phyloP scores from a whole-genome alignment of 495 filamentous ascomycete genomes.

The Aspergillus sclerotiicarbonarius region DNA sequence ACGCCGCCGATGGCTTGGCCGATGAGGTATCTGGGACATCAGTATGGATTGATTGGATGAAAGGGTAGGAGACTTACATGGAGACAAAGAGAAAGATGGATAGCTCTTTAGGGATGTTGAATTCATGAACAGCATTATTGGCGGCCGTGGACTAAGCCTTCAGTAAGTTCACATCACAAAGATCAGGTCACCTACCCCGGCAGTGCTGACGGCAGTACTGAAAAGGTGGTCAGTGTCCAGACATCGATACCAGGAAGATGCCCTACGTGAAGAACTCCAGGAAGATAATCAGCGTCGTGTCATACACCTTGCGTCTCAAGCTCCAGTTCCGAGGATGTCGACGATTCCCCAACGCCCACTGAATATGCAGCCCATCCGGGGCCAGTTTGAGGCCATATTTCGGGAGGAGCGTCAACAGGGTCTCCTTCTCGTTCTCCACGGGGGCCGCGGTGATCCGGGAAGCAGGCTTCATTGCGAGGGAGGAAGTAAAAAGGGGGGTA shows the following conservation, averaged over 20 bases:
- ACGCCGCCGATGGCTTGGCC: conserved; percentile 51
- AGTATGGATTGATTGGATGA: neutral
- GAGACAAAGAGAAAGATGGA: conserved; percentile 42
- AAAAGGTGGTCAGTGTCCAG: neutral
- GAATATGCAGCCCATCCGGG: conserved; percentile 35
- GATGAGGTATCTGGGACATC: conserved; percentile 41
- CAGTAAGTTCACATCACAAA: neutral
- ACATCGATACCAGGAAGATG: neutral
- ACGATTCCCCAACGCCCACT: conserved; percentile 35
- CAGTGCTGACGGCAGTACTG: conserved; percentile 42
- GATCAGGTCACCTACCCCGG: conserved; percentile 31
- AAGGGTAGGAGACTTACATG: conserved; percentile 21
- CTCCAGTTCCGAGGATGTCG: conserved; percentile 45
- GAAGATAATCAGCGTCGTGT: conserved; percentile 34
- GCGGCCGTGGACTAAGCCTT: conserved; percentile 34
- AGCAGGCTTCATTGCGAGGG: neutral
- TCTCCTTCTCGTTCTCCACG: conserved; percentile 21
- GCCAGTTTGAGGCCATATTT: conserved; percentile 33
- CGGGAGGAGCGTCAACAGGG: conserved; percentile 17
- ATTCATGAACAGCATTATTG: conserved; percentile 32
- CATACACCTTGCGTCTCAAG: conserved; percentile 31
- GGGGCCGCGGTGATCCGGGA: conserved; percentile 13
- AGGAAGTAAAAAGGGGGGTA: neutral
- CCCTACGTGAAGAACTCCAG: conserved; percentile 46
- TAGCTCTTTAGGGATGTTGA: conserved; percentile 25